A percentile compares a stretch with the other conserved stretches of the same genome.
Conservation (phyloP, 441 rosid genomes). For the Breynia disticha region DNA sequence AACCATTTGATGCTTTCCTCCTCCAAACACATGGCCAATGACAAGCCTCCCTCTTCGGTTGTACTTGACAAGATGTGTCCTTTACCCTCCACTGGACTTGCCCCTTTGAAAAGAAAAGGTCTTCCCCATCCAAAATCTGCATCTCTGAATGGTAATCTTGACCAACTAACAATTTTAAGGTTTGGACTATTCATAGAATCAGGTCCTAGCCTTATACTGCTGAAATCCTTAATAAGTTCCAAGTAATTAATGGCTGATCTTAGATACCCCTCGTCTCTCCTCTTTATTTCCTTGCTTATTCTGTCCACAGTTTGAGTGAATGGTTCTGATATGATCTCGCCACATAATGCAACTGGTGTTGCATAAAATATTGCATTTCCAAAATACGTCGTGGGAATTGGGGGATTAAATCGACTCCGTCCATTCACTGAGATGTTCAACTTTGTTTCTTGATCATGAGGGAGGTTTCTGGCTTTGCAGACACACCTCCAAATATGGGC, state of each 20-base stretch:
- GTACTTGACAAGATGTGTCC: too few species aligned
- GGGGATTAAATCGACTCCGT: slow-evolving; percentile 52
- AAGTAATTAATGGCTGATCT: slow-evolving; percentile 77
- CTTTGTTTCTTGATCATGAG: slow-evolving; percentile 51
- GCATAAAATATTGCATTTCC: slow-evolving; percentile 70
- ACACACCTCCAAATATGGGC: slow-evolving; percentile 71
- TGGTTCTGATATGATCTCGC: slow-evolving; percentile 48
- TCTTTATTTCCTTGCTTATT: slow-evolving; percentile 51
- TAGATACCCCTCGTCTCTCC: slow-evolving; percentile 57
- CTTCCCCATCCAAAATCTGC: slow-evolving; percentile 87
- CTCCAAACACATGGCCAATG: too few species aligned
- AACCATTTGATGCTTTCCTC: too few species aligned
- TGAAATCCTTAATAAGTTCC: slow-evolving; percentile 62
- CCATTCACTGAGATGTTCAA: slow-evolving; percentile 66
- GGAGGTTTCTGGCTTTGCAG: slow-evolving; percentile 54
- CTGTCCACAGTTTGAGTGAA: slow-evolving; percentile 54
- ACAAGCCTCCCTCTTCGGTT: too few species aligned
- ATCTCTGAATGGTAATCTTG: slow-evolving; percentile 58
- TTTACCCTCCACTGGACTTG: too few species aligned
- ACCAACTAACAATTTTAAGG: slow-evolving; percentile 76
- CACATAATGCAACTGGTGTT: slow-evolving; percentile 48
- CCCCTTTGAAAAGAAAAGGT: too few species aligned
- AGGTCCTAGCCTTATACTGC: slow-evolving; percentile 23
- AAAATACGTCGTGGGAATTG: slow-evolving; percentile 58
- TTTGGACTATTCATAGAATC: slow-evolving; percentile 72